These are phyloP conservation scores for Vanderwaltozyma tropicalis DNA, from an alignment of 805 yeast species.

Conservation along the genomic window DNA sequence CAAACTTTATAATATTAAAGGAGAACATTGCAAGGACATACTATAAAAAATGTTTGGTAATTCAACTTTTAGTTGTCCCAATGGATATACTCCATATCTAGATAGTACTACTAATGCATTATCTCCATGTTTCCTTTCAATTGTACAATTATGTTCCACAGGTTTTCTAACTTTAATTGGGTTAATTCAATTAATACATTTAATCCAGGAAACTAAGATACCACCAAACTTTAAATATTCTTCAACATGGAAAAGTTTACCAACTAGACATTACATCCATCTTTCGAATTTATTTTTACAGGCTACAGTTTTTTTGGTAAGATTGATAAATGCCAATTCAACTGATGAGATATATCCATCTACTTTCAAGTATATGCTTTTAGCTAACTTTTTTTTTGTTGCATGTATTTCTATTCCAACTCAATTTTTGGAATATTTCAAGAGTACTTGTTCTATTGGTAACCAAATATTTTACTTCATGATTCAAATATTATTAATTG, in stretches of 20 bases:
- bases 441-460: slow-evolving; percentile 22
- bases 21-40: too few relatives aligned
- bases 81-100: slow-evolving; percentile 26
- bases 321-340: slow-evolving; percentile 3
- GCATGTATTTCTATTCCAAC: slow-evolving; percentile 20
- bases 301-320: slow-evolving; percentile 7
- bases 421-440: slow-evolving; percentile 21
- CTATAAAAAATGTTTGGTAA: background rate
- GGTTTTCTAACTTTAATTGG: slow-evolving; percentile 16
- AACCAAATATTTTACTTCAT: slow-evolving; percentile 23
- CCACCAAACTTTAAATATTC: slow-evolving; percentile 12
- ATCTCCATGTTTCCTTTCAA: slow-evolving; percentile 27
- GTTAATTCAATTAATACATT: slow-evolving; percentile 12
- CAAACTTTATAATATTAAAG: too few relatives aligned
- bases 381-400: slow-evolving; percentile 14
- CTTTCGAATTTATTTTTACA: slow-evolving; percentile 16
- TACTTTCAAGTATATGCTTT: slow-evolving; percentile 7
- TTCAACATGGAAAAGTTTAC: slow-evolving; percentile 5
- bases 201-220: slow-evolving; percentile 9
- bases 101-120: slow-evolving; percentile 28
- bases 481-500: slow-evolving; percentile 11
- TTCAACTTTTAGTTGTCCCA: slow-evolving; percentile 5
- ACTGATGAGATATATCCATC: slow-evolving; percentile 3
- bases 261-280: slow-evolving; percentile 14
- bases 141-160: slow-evolving; percentile 8